These are phyloP conservation scores for Neofusicoccum cordaticola DNA, from an alignment of 2,329 filamentous ascomycete species.

Conservation along the genomic window DNA sequence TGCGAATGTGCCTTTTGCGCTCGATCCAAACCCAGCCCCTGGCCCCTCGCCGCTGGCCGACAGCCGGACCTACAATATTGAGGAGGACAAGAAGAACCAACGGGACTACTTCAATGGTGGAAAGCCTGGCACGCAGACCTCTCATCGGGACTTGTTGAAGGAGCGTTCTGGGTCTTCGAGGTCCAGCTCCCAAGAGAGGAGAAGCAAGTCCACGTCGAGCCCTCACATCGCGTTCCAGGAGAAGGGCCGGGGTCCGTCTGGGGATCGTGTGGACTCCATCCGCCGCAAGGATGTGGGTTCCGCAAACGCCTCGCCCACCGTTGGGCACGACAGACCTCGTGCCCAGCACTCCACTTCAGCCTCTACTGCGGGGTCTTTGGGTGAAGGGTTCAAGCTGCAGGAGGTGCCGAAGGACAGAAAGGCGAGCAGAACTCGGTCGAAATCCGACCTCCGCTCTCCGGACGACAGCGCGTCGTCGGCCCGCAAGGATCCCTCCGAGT, in stretches of 20 bases:
- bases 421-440: constrained; percentile 47
- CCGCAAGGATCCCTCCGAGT: constrained; percentile 9
- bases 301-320: constrained; percentile 28
- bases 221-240: constrained; percentile 94
- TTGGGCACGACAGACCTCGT: constrained; percentile 49
- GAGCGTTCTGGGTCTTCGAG: constrained; percentile 40
- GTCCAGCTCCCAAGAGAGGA: constrained; percentile 45
- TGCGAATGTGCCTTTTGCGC: constrained; percentile 45
- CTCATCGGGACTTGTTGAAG: constrained; percentile 41
- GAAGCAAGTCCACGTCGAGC: constrained; percentile 48
- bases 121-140: constrained; percentile 27
- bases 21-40: constrained; percentile 48
- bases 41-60: constrained; percentile 38
- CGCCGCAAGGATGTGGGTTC: constrained; percentile 37
- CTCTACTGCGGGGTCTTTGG: constrained; percentile 27
- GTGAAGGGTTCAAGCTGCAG: constrained; percentile 67
- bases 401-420: constrained; percentile 70
- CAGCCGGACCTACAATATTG: constrained; percentile 27
- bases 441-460: constrained; percentile 42
- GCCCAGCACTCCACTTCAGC: constrained; percentile 36
- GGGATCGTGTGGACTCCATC: constrained; percentile 48
- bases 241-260: constrained; percentile 66
- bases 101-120: constrained; percentile 46
- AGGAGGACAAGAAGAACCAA: constrained; percentile 27
- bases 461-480: constrained; percentile 2